Base-by-base conservation (phyloP, 2,329 filamentous ascomycete genomes). In the Fusarium foetens region DNA sequence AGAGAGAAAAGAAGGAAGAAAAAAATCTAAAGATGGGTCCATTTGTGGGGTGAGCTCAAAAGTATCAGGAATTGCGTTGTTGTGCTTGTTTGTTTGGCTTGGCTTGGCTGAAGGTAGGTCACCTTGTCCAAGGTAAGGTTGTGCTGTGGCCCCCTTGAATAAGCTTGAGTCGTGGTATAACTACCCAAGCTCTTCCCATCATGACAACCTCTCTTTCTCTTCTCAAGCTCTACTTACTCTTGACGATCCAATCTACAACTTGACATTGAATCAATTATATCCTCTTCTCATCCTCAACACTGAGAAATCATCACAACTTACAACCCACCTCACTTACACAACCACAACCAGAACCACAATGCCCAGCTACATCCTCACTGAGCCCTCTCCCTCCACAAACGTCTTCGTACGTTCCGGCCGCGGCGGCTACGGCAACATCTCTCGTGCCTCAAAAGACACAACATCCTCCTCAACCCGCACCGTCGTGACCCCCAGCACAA, bases 371-470 rank as follows among this genome's bases (percentile, higher is more conserved):
- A 71, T 78, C 71, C 72, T 80, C 75, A 79, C 79, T 63, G 79
- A 80, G 63, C 70, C 79, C 27, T 68, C 79, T 12, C 79, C 79
- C 66, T 78, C 77, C 36, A 77, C 79, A 49, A 78, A 74, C 66
- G 63, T 68, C 66, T 80, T 76, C 83, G 82, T 83, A 57, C 86
- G 88, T 81, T 83, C 85, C 11, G 87, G 87, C 72, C 87, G 87
- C 58, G 87, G 87, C 72, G 87, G 87, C 64, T 85, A 85, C 5
- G 87, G 87, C 74, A 89, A 89, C 83, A 85, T 84, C 78, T 85
- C 86, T 80, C 86, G 85, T 63, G 83, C 84, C 17, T 81, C 84
- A 23, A 84, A 84, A 17, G 83, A 83, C 55, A 82, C 84, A 17
- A 75, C 69, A 45, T 69, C 71, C 46, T 66, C 72, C 7, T 79